Percentiles rank a stretch among this genome's conserved stretches.
Evolutionary conservation across 768 basidiomycete species (phyloP).

Genomic region (Boletus reticuloceps): DNA sequence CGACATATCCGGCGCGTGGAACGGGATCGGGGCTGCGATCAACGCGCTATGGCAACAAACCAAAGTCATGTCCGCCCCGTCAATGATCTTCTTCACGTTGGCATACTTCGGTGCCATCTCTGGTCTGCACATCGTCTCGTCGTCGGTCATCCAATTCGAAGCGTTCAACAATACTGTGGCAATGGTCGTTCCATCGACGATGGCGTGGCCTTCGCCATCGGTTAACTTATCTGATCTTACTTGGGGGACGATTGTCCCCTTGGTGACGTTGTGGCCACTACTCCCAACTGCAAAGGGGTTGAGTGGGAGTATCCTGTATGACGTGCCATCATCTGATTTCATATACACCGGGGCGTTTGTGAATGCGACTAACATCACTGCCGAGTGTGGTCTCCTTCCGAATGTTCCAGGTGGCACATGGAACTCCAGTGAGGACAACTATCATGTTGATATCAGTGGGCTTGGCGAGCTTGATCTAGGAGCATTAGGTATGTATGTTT

Average conservation of each 20-base stretch:
- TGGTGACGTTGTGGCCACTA: neutral
- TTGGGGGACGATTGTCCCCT: neutral
- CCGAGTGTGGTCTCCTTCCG: constrained; percentile 15
- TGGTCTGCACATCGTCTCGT: constrained; percentile 16
- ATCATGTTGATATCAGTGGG: neutral
- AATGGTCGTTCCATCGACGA: neutral
- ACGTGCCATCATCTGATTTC: constrained; percentile 5
- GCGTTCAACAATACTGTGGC: neutral
- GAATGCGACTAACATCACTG: constrained; percentile 15
- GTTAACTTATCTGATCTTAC: neutral
- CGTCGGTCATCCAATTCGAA: neutral
- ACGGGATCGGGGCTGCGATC: constrained; percentile 22
- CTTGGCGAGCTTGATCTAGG: neutral
- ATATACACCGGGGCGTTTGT: constrained; percentile 9
- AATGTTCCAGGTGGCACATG: neutral
- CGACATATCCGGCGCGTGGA: constrained; percentile 20
- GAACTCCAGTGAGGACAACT: neutral
- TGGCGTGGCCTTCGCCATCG: neutral
- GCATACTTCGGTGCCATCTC: constrained; percentile 1
- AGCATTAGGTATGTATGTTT: neutral
- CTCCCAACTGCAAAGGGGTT: constrained; percentile 11
- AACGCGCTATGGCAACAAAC: constrained; percentile 19
- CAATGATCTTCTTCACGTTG: neutral
- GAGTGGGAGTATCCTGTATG: constrained; percentile 13
- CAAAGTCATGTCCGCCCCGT: constrained; percentile 5